Evolutionary conservation across 257 asterid genomes (phyloP).

Genomic region (Solanum peruvianum): DNA sequence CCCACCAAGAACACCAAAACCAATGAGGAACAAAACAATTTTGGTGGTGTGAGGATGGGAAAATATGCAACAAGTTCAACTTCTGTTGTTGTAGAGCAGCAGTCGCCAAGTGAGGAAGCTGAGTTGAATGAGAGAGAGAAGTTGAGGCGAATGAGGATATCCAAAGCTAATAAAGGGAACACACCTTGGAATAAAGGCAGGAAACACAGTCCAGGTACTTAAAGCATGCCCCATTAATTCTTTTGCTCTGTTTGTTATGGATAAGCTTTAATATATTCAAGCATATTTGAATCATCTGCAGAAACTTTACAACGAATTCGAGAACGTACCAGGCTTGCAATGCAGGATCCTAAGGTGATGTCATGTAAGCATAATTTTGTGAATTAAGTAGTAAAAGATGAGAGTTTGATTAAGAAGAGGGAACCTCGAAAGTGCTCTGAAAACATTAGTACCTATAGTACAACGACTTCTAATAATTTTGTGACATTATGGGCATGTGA

Average conservation of each 20-base stretch:
- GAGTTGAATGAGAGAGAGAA: constrained; percentile 56
- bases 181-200: constrained; percentile 95
- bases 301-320: constrained; percentile 70
- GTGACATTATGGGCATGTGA: neutral
- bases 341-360: constrained; percentile 99
- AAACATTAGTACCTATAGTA: neutral
- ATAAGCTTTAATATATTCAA: neutral
- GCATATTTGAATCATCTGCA: constrained; percentile 25
- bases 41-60: constrained; percentile 28
- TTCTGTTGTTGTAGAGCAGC: constrained; percentile 13
- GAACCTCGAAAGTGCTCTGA: neutral
- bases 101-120: constrained; percentile 35
- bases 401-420: neutral
- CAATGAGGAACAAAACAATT: constrained; percentile 17
- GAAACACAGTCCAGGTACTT: constrained; percentile 83
- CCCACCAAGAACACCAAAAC: constrained; percentile 12
- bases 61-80: constrained; percentile 22
- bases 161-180: constrained; percentile 89
- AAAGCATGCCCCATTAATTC: neutral
- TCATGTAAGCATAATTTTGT: constrained; percentile 51
- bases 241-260: neutral
- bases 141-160: constrained; percentile 88
- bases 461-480: neutral
- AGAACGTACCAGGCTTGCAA: constrained; percentile 86
- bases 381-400: neutral